A percentile compares a stretch with the other conserved stretches of the same genome.
These are phyloP conservation scores for Acanthamoeba sp. DNA, from an alignment of 208 protist genomes.

Conservation along the genomic window DNA sequence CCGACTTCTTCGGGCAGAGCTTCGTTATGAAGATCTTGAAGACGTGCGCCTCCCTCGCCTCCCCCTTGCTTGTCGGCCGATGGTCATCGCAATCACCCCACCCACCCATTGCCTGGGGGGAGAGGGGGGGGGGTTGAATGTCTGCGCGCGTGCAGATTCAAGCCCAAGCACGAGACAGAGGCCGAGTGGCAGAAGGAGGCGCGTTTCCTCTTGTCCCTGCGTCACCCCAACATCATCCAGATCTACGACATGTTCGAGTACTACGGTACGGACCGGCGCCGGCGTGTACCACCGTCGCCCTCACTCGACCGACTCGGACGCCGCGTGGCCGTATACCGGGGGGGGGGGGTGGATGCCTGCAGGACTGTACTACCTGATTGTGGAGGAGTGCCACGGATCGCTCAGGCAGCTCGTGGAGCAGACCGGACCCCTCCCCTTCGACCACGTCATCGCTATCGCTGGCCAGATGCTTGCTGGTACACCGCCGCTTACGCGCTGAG, in stretches of 20 bases:
- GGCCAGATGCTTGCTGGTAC: slow-evolving; percentile 30
- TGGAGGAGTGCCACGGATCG: slow-evolving; percentile 33
- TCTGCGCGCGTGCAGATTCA: not conserved
- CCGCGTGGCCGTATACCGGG: no score
- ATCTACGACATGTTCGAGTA: slow-evolving; percentile 48
- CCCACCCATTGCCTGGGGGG: no score
- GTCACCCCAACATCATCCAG: slow-evolving; percentile 16
- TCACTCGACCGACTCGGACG: no score
- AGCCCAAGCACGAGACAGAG: slow-evolving; percentile 55
- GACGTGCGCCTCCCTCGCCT: not conserved
- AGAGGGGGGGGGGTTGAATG: not conserved
- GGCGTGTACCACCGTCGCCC: no score
- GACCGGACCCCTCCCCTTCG: not conserved
- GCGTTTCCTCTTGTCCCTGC: slow-evolving; percentile 6
- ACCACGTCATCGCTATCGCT: slow-evolving; percentile 18
- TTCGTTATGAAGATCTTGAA: slow-evolving; percentile 44
- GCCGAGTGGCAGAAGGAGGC: slow-evolving; percentile 50
- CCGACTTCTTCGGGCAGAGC: slow-evolving; percentile 29
- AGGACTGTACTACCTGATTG: slow-evolving; percentile 22
- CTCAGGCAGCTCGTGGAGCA: not conserved
- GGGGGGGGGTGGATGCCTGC: not conserved
- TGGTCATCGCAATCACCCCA: no score
- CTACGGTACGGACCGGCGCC: not conserved
- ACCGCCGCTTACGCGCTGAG: no score
- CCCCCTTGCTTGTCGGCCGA: not conserved